phyloP scores from a whole-genome alignment of 2,329 filamentous ascomycete genomes.

The Fusarium sp. region DNA sequence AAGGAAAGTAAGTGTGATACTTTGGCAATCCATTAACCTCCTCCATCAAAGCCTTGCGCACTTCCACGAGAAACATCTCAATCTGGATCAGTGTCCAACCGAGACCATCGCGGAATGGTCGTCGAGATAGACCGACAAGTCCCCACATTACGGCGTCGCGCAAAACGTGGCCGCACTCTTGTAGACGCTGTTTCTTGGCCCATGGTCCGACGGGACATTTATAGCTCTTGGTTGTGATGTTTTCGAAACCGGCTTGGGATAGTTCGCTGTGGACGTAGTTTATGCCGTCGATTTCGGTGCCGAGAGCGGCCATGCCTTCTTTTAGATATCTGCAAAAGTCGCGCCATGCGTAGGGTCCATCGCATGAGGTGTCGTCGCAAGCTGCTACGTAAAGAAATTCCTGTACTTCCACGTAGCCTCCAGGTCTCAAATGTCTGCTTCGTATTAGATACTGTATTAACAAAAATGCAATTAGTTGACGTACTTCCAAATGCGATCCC shows the following conservation, averaged over 20 bases:
- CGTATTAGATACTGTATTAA: not conserved
- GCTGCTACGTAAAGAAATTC: conserved; percentile 57
- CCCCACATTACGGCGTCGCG: conserved; percentile 56
- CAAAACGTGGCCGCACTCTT: conserved; percentile 59
- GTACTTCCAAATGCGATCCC: conserved; percentile 57
- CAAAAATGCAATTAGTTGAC: conserved; percentile 12
- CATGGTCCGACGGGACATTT: conserved; percentile 63
- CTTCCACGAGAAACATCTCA: conserved; percentile 57
- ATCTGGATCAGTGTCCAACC: conserved; percentile 56
- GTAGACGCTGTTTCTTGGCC: conserved; percentile 56
- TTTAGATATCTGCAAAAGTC: conserved; percentile 58
- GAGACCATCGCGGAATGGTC: conserved; percentile 54
- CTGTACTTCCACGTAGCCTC: conserved; percentile 62
- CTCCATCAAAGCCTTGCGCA: conserved; percentile 54
- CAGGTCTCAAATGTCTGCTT: conserved; percentile 61
- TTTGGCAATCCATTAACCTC: conserved; percentile 49
- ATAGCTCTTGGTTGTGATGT: conserved; percentile 54
- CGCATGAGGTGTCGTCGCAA: conserved; percentile 59
- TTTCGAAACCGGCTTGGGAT: conserved; percentile 55
- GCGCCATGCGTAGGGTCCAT: conserved; percentile 58
- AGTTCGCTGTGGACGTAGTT: conserved; percentile 51
- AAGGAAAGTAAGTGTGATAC: conserved; percentile 56
- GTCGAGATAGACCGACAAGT: conserved; percentile 53
- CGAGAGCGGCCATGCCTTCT: conserved; percentile 55
- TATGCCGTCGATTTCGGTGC: conserved; percentile 57